Evolutionary conservation across 257 asterid species (phyloP).

Genomic region (Jacaranda copaia): DNA sequence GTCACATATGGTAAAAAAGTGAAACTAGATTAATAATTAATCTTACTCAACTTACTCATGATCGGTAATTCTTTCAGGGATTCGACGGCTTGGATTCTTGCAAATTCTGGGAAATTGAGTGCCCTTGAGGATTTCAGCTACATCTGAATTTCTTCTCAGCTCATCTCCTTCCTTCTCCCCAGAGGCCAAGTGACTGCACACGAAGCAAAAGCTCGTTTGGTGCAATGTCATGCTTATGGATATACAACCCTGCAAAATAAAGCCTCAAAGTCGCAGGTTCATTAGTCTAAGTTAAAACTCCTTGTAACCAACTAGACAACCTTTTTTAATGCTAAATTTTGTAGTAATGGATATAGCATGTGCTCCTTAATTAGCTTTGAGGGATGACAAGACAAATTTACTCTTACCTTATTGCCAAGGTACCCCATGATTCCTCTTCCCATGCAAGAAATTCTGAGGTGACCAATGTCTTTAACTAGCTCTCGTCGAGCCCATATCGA

Average conservation of each 20-base stretch:
- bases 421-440: constrained; percentile 98
- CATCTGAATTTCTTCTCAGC: constrained; percentile 77
- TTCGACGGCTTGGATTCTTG: constrained; percentile 51
- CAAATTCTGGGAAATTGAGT: constrained; percentile 65
- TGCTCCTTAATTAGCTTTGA: no score
- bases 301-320: no score
- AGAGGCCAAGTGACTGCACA: constrained; percentile 93
- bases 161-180: constrained; percentile 98
- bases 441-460: constrained; percentile 71
- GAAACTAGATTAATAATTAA: not conserved
- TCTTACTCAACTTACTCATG: constrained; percentile 66
- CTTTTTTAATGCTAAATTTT: no score
- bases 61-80: constrained; percentile 66
- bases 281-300: no score
- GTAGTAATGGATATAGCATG: no score
- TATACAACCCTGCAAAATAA: constrained; percentile 77
- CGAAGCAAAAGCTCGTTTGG: constrained; percentile 87
- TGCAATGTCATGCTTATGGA: constrained; percentile 88
- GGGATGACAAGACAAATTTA: no score
- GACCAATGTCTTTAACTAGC: constrained; percentile 69
- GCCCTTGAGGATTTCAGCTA: constrained; percentile 74
- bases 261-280: not conserved
- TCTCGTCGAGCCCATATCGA: constrained; percentile 81
- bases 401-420: constrained; percentile 98
- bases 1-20: not conserved